A percentile compares a stretch with the other conserved stretches of the same genome.
phyloP scores from a whole-genome alignment of 345 rosid species.

The Gossypium sturtianum region DNA sequence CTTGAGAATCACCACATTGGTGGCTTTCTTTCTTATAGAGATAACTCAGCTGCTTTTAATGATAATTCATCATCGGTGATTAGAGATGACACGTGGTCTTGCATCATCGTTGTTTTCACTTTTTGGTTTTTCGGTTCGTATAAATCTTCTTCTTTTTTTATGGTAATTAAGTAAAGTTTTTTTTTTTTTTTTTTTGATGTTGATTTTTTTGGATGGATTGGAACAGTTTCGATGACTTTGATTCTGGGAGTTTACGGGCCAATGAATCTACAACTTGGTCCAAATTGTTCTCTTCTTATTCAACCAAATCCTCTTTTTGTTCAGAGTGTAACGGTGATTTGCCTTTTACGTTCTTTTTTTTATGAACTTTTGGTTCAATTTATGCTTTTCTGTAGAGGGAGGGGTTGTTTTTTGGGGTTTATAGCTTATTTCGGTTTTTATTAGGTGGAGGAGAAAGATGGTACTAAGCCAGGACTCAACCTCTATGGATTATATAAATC shows the following conservation, averaged over 20 bases:
- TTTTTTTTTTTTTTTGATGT: not conserved
- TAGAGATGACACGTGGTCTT: slow-evolving; percentile 80
- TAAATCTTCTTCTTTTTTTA: not conserved
- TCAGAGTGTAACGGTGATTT: slow-evolving; percentile 62
- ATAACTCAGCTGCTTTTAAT: slow-evolving; percentile 19
- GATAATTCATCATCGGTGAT: slow-evolving; percentile 34
- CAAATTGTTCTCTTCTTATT: slow-evolving; percentile 58
- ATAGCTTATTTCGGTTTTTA: slow-evolving; percentile 7
- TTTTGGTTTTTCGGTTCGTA: slow-evolving; percentile 85
- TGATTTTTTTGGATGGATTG: not conserved
- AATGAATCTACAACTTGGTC: slow-evolving; percentile 54
- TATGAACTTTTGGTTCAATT: not conserved
- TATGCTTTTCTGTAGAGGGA: not conserved
- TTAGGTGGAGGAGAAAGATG: slow-evolving; percentile 67
- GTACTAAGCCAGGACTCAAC: slow-evolving; percentile 37
- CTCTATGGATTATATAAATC: slow-evolving; percentile 61
- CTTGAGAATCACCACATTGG: slow-evolving; percentile 44
- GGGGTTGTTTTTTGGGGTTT: not conserved
- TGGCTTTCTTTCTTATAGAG: slow-evolving; percentile 26
- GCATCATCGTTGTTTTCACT: slow-evolving; percentile 74
- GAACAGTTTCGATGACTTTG: slow-evolving; percentile 80
- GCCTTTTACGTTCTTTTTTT: not conserved
- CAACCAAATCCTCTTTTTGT: slow-evolving; percentile 74
- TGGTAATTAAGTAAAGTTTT: not conserved
- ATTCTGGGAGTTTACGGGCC: slow-evolving; percentile 85